These are phyloP conservation scores for Leucaena leucocephala DNA, from an alignment of 306 rosid genomes.

Conservation along the genomic window DNA sequence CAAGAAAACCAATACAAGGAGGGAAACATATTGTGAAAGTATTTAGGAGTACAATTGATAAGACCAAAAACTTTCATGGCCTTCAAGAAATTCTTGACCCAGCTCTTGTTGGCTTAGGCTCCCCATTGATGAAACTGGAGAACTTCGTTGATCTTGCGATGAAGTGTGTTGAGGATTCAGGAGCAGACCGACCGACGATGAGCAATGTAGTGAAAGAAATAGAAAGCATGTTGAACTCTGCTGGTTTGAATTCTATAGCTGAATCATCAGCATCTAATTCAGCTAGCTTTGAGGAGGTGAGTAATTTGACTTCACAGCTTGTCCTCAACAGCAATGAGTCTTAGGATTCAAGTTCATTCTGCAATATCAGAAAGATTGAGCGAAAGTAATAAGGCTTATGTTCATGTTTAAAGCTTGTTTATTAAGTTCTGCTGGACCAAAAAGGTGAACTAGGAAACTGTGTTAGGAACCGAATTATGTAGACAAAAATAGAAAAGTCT, in stretches of 20 bases:
- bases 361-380: neutral
- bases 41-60: conserved; percentile 37
- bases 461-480: too few species aligned
- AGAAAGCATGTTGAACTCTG: conserved; percentile 41
- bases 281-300: conserved; percentile 32
- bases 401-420: conserved; percentile 6
- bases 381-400: neutral
- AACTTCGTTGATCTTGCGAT: conserved; percentile 50
- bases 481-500: too few species aligned
- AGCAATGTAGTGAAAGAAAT: conserved; percentile 52
- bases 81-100: conserved; percentile 44
- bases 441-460: neutral
- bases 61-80: conserved; percentile 36
- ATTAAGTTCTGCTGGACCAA: neutral
- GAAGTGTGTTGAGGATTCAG: conserved; percentile 45
- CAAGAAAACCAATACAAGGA: conserved; percentile 44
- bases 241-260: conserved; percentile 34
- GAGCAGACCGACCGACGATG: conserved; percentile 49
- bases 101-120: conserved; percentile 15
- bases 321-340: conserved; percentile 17
- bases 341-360: conserved; percentile 19
- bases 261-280: conserved; percentile 38
- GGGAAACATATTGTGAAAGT: conserved; percentile 49
- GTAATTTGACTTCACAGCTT: neutral
- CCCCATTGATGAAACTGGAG: conserved; percentile 37